These are phyloP conservation scores for Pseudocercospora cruenta DNA, from an alignment of 2,329 filamentous ascomycete genomes.

Conservation along the genomic window DNA sequence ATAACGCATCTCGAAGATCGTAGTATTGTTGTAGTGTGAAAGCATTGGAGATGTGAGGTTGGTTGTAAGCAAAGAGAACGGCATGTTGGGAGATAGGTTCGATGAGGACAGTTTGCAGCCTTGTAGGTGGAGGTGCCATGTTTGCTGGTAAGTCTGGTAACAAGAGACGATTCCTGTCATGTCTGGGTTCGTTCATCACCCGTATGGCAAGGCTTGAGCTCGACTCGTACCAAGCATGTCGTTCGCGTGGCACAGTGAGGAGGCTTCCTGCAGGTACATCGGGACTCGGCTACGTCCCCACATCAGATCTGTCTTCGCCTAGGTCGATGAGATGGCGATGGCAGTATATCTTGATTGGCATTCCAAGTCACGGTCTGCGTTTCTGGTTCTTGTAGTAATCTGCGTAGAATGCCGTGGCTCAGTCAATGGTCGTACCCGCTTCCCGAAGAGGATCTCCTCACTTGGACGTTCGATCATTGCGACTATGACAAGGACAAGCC, in stretches of 20 bases:
- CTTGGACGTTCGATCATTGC: constrained; percentile 57
- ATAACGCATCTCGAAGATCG: neutral
- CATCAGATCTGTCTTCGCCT: neutral
- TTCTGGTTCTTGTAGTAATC: neutral
- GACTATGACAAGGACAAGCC: constrained; percentile 53
- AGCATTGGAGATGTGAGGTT: constrained; percentile 8
- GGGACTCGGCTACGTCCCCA: neutral
- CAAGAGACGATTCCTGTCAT: neutral
- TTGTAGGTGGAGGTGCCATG: neutral
- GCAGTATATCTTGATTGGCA: neutral
- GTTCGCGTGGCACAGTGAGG: neutral
- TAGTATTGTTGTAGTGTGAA: constrained; percentile 4
- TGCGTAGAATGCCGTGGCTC: constrained; percentile 13
- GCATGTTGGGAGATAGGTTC: neutral
- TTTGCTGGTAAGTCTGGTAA: neutral
- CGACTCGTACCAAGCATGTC: neutral
- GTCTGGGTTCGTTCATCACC: neutral
- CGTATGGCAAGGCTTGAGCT: neutral
- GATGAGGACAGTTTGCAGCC: neutral
- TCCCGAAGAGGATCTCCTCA: constrained; percentile 56
- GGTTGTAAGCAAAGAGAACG: neutral
- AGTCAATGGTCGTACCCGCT: constrained; percentile 35
- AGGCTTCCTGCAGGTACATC: neutral
- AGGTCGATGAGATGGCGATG: neutral
- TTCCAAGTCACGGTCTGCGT: neutral